Evolutionary conservation across 2,329 filamentous ascomycete genomes (phyloP), one percentile per base, ranked within the genome.

Genomic region (Knoxdaviesia proteae): DNA sequence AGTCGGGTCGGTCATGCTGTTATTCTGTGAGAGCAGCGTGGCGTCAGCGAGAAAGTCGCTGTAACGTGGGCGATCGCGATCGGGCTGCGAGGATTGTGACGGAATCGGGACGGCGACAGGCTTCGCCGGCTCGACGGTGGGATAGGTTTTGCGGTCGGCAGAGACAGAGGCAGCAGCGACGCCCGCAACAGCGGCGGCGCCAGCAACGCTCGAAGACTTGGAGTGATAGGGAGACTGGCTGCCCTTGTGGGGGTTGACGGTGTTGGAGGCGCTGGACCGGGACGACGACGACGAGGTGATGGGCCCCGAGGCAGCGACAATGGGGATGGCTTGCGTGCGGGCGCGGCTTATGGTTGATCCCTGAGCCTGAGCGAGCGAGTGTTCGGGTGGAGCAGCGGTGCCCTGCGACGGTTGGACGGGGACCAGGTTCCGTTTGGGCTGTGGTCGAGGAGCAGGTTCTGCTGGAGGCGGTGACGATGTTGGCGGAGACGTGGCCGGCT

Each of bases 1-100:
- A 38, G 68, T 67, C 63, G 77, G 69, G 50, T 74, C 71, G 49
- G 73, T 74, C 49, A 77, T 58, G 52, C 74, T 77, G 20, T 20
- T 20, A 57, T 60, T 69, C 48, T 68, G 68, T 44, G 65, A 60
- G 41, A 68, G 56, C 47, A 68, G 59, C 36, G 62, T 58, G 32
- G 59, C 51, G 39, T 70, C 64, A 47, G 59, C 41, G 55, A 57
- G 6, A 32, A 37, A n/a, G 35, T 40, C 48, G 42, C 29, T 48
- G 51, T 29, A 47, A 58, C 47, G 51, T 58, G 51, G 44, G 55
- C 42, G 53, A 56, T 50, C 49, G 50, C 50, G 48, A 46, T 50
- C 49, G 43, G 57, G 57, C 20, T 20, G 20, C 20, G 20, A 20
- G 20, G 20, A 20, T 20, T 20, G 20, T 20, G 48, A 54, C 50